Conservation (phyloP, 2,329 filamentous ascomycete species). For the Microcyclosporella mali region DNA sequence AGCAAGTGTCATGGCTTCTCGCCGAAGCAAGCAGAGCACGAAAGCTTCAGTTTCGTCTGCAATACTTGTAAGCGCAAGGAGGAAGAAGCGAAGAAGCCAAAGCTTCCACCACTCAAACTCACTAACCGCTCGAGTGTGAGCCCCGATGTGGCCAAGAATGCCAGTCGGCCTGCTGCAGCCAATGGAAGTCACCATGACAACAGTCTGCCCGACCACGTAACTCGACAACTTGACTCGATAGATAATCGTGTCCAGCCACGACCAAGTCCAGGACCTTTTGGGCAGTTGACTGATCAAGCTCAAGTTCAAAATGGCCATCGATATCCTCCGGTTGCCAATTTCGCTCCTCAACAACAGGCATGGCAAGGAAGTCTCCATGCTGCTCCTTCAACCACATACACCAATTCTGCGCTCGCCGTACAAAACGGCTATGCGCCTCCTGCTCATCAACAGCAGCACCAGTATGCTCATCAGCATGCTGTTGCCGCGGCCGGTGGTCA, state of each 20-base stretch:
- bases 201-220: constrained; percentile 21
- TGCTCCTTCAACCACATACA: constrained; percentile 20
- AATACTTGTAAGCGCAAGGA: constrained; percentile 65
- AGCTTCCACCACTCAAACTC: constrained; percentile 57
- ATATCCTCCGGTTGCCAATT: constrained; percentile 26
- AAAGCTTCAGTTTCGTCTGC: constrained; percentile 86
- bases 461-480: constrained; percentile 30
- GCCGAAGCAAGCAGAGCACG: constrained; percentile 70
- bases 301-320: constrained; percentile 36
- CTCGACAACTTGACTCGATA: constrained; percentile 23
- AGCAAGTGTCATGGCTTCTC: constrained; percentile 82
- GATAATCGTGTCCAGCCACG: constrained; percentile 6
- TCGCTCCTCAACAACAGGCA: constrained; percentile 27
- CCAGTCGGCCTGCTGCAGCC: constrained; percentile 16
- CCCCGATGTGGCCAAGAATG: constrained; percentile 19
- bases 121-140: constrained; percentile 29
- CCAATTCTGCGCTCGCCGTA: constrained; percentile 13
- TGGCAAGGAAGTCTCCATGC: constrained; percentile 26
- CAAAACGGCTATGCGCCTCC: constrained; percentile 20
- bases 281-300: constrained; percentile 35
- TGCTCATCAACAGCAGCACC: constrained; percentile 28
- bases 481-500: constrained; percentile 24
- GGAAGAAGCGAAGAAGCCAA: constrained; percentile 55
- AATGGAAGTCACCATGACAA: constrained; percentile 12
- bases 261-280: constrained; percentile 17